Base-by-base conservation (phyloP, 345 rosid species). In the Anacardium occidentale region DNA sequence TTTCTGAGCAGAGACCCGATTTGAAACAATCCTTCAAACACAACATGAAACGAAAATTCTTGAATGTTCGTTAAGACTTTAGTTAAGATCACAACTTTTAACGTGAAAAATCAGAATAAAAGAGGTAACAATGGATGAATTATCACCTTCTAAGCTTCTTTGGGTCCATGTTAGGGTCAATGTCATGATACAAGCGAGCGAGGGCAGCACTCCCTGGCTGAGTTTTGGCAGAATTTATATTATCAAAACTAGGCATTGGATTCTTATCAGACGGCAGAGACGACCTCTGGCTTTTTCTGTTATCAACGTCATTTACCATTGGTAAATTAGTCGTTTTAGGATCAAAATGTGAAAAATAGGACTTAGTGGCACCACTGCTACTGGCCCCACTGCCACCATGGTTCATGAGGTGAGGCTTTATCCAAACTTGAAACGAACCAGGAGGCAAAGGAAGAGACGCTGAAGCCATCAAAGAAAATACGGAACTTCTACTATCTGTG, bases 1-100 rank as follows among this genome's bases (percentile, higher is more conserved):
- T 74, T 13, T 81, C 14, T 76, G 69, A 34, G 87, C 81, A 20
- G 84, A 81, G 13, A 56, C 52, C 18, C 84, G 78, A 54, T 81
- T 83, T 6, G 83, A 70, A 12, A 76, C n/a, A 47, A 47, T 48
- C 77, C 87, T 83, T 52, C 62, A 69, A 60, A 15, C 29, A 48
- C 37, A 44, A 64, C 68, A 1, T 18, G 50, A 34, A 21, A 5
- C 3, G 12, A 2, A 14, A 55, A 1, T 12, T 25, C 12, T 37
- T 42, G 29, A 24, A 45, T 12, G 54, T 11, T 26, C 56, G n/a
- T 57, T 21, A 15, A 22, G 21, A 2, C 4, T 22, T n/a, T 10
- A 45, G 10, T 13, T 15, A 65, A 3, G 12, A 64, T 9, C 25
- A 14, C 15, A 50, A 50, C 42, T 37, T 20, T 57, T 56, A 0